These are phyloP conservation scores for Tremellales sp. DNA, from an alignment of 1,284 basidiomycete genomes.

Conservation along the genomic window DNA sequence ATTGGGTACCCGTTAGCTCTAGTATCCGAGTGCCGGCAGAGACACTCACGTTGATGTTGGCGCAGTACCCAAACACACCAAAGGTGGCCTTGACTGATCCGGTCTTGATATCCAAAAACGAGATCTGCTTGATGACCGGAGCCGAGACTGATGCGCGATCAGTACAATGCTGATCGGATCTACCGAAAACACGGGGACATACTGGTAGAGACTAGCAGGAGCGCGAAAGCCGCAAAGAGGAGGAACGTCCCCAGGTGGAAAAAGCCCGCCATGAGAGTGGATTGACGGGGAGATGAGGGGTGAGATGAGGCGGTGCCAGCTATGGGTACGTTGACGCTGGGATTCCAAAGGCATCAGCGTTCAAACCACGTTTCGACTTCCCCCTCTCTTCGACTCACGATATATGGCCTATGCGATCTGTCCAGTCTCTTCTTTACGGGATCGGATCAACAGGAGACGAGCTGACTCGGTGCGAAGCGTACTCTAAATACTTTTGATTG, in stretches of 20 bases:
- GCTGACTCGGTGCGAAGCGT: no score
- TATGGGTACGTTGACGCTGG: no score
- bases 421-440: no score
- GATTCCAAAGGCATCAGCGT: no score
- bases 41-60: constrained; percentile 12
- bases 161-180: not conserved
- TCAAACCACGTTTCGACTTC: no score
- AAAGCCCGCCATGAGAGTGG: no score
- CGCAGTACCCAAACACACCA: constrained; percentile 43
- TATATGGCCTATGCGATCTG: no score
- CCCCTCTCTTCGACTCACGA: no score
- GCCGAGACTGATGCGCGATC: constrained; percentile 27
- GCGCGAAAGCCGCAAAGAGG: constrained; percentile 31
- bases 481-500: no score
- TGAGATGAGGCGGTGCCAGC: no score
- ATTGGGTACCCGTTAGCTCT: not conserved
- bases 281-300: no score
- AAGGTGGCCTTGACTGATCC: constrained; percentile 17
- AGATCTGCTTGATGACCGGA: constrained; percentile 34
- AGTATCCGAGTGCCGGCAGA: not conserved
- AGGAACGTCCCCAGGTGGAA: constrained; percentile 32
- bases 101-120: constrained; percentile 31
- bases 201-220: constrained; percentile 35
- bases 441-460: no score
- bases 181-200: constrained; percentile 8